phyloP scores from a whole-genome alignment of 2,329 filamentous ascomycete species.

The Atkinsonella texensis region DNA sequence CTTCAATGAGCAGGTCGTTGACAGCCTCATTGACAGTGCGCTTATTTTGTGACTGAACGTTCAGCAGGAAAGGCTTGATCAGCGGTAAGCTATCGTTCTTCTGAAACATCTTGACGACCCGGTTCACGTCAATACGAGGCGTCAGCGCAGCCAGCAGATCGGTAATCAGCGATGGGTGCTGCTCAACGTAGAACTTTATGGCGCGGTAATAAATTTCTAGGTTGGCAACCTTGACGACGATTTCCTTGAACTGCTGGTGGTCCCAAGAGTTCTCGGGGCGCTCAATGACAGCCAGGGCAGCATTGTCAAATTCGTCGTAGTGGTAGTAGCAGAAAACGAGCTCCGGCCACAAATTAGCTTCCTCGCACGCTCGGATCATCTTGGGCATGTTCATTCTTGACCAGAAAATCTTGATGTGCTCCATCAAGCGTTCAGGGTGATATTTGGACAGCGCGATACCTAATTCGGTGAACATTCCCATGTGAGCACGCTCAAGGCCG shows the following conservation, averaged over 20 bases:
- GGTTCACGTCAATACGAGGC: constrained; percentile 92
- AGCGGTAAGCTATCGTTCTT: constrained; percentile 96
- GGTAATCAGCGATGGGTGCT: constrained; percentile 91
- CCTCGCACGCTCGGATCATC: constrained; percentile 86
- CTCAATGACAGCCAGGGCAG: constrained; percentile 94
- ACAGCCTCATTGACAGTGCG: constrained; percentile 95
- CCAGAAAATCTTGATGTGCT: constrained; percentile 98
- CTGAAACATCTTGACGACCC: constrained; percentile 98
- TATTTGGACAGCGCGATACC: constrained; percentile 91
- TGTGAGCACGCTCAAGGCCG: constrained; percentile 81
- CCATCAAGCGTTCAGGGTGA: constrained; percentile 91
- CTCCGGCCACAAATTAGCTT: constrained; percentile 93
- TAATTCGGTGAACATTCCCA: constrained; percentile 93
- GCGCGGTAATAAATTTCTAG: constrained; percentile 98
- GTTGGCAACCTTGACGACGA: constrained; percentile 93
- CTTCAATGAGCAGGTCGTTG: constrained; percentile 94
- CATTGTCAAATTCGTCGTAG: constrained; percentile 97
- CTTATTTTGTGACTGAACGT: constrained; percentile 96
- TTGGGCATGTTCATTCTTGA: constrained; percentile 94
- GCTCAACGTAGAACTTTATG: constrained; percentile 93
- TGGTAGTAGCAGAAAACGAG: constrained; percentile 96
- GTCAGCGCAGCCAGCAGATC: constrained; percentile 87
- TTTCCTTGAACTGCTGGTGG: constrained; percentile 99
- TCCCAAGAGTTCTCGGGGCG: constrained; percentile 96
- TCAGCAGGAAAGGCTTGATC: constrained; percentile 97